Conservation (phyloP, 2,329 filamentous ascomycete species). For the Nigrospora sphaerica region DNA sequence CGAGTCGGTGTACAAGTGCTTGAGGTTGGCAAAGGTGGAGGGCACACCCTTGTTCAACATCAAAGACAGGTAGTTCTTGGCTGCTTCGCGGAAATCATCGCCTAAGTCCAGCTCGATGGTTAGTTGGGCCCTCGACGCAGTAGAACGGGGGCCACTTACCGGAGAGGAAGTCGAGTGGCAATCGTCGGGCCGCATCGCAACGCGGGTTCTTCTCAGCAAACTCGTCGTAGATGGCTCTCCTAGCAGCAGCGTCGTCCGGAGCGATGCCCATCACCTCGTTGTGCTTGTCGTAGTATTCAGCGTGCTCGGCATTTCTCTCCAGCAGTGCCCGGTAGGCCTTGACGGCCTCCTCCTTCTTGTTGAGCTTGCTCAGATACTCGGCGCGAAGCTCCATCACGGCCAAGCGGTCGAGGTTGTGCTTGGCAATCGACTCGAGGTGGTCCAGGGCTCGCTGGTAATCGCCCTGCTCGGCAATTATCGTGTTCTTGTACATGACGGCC, state of each 20-base stretch:
- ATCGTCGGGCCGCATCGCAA: conserved; percentile 75
- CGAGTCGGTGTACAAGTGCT: conserved; percentile 76
- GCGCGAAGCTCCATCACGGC: conserved; percentile 81
- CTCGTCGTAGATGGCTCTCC: conserved; percentile 71
- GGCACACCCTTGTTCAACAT: conserved; percentile 92
- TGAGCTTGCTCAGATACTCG: conserved; percentile 74
- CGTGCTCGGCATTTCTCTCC: conserved; percentile 81
- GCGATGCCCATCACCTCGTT: conserved; percentile 60
- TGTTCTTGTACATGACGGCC: conserved; percentile 90
- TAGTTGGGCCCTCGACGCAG: not conserved
- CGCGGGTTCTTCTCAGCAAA: conserved; percentile 77
- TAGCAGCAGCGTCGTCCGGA: conserved; percentile 51
- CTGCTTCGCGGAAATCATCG: conserved; percentile 71
- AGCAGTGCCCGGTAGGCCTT: conserved; percentile 75
- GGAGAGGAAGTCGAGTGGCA: conserved; percentile 83
- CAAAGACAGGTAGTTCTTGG: conserved; percentile 69
- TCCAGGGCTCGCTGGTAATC: conserved; percentile 77
- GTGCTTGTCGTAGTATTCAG: conserved; percentile 76
- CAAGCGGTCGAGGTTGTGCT: conserved; percentile 74
- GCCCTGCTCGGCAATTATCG: conserved; percentile 83
- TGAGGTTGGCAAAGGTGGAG: conserved; percentile 94
- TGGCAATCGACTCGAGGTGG: conserved; percentile 72
- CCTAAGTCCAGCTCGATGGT: conserved; percentile 32
- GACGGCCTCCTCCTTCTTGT: conserved; percentile 69
- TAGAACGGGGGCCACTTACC: conserved; percentile 36